Evolutionary conservation across 2,329 filamentous ascomycete species (phyloP).

Genomic region (Xylaria sp.): DNA sequence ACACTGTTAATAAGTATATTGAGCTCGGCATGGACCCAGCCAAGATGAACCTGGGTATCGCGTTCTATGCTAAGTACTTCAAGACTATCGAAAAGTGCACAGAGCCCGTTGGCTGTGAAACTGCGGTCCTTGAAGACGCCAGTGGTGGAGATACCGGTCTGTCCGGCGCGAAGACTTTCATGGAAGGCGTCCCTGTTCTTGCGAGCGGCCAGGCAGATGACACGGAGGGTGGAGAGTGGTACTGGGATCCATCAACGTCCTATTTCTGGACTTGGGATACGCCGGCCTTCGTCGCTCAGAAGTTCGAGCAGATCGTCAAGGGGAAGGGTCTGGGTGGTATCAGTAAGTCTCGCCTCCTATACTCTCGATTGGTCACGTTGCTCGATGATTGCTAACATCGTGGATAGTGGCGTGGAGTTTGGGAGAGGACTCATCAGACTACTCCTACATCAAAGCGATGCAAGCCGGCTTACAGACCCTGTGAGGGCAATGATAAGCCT

Average conservation of each 20-base stretch:
- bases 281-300: constrained; percentile 66
- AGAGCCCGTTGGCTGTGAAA: constrained; percentile 64
- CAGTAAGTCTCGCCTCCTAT: constrained; percentile 51
- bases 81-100: constrained; percentile 56
- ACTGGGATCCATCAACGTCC: constrained; percentile 68
- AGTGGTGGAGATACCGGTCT: constrained; percentile 63
- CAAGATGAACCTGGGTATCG: constrained; percentile 72
- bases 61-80: constrained; percentile 76
- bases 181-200: constrained; percentile 44
- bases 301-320: constrained; percentile 70
- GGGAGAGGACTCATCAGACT: constrained; percentile 32
- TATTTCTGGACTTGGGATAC: constrained; percentile 83
- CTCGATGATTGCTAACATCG: constrained; percentile 24
- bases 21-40: constrained; percentile 60
- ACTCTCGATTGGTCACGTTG: not conserved
- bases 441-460: constrained; percentile 36
- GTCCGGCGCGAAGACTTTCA: constrained; percentile 65
- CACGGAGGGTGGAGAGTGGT: constrained; percentile 72
- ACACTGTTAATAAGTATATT: constrained; percentile 69
- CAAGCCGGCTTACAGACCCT: constrained; percentile 29
- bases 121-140: constrained; percentile 67
- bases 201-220: constrained; percentile 66
- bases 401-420: constrained; percentile 35
- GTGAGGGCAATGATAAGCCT: not conserved
- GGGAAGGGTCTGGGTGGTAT: constrained; percentile 71